Base-by-base conservation (phyloP, 2,329 filamentous ascomycete genomes). In the Cladosporium phlei region DNA sequence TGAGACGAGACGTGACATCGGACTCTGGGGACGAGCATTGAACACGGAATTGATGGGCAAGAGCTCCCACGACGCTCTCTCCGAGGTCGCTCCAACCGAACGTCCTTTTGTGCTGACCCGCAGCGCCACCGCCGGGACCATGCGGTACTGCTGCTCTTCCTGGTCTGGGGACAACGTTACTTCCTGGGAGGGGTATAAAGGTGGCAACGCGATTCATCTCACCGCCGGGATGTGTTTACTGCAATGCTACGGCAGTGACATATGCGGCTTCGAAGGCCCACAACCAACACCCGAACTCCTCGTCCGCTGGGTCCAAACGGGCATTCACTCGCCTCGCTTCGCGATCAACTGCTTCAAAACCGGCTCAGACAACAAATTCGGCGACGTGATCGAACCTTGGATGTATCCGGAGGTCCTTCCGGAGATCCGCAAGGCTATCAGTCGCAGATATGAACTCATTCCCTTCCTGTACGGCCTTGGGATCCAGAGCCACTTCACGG, bases 281-380 rank as follows among this genome's bases (percentile, higher is more conserved):
- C 83, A 87, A 57, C 85, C 85, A 0, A 76, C 76, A 0, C 82
- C 84, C 0, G 85, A 88, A 57, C 73, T 86, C 2, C 73, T 88
- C 0, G 76, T 87, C 2, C 78, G 84, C 22, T 88, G 85, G 85
- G 73, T 87, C 10, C 85, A 88, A 58, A 73, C 85, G 2, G 85
- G 83, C 5, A 77, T 81, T 50, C 78, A 86, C 66, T 83, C 82
- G 1, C 76, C 80, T 0, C 79, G 84, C 0, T 87, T 88, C 56
- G 81, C 84, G 9, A 87, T 87, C 69, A 88, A 88, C 64, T 88
- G 84, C 64, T 87, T 83, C 76, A 88, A 88, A 67, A 88, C 85
- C 0, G 78, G 76, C 0, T 74, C 77, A 0, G 80, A 87, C 63
- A 86, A 82, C 56, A 71, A 72, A 0, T 73, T 85, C 19, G 84